phyloP scores from a whole-genome alignment of 148 eudicot genomes.

The Rheum nobile region DNA sequence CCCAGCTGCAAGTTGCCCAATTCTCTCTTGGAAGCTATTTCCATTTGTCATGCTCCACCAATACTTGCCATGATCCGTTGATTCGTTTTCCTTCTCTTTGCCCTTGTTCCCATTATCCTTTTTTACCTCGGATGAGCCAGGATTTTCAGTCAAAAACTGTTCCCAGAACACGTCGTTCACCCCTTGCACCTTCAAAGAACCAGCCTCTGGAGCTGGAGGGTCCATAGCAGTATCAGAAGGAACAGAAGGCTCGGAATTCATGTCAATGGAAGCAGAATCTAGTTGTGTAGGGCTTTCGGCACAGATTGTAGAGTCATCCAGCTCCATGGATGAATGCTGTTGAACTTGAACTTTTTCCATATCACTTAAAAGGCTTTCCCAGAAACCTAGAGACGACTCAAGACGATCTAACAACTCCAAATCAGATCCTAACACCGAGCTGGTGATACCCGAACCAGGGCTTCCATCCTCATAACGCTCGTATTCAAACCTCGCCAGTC shows the following conservation, averaged over 20 bases:
- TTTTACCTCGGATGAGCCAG: slow-evolving; percentile 48
- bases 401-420: slow-evolving; percentile 38
- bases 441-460: slow-evolving; percentile 14
- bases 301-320: slow-evolving; percentile 42
- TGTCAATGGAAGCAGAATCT: slow-evolving; percentile 39
- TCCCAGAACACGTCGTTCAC: slow-evolving; percentile 83
- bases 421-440: slow-evolving; percentile 28
- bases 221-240: slow-evolving; percentile 16
- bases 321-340: slow-evolving; percentile 28
- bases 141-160: slow-evolving; percentile 81
- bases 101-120: slow-evolving; percentile 34
- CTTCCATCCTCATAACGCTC: slow-evolving; percentile 33
- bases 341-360: slow-evolving; percentile 14
- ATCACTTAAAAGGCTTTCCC: slow-evolving; percentile 48
- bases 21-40: slow-evolving; percentile 40
- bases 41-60: slow-evolving; percentile 48
- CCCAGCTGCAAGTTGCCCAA: slow-evolving; percentile 76
- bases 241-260: slow-evolving; percentile 50
- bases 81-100: slow-evolving; percentile 39
- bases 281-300: slow-evolving; percentile 36
- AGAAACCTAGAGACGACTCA: slow-evolving; percentile 47
- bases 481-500: slow-evolving; percentile 31
- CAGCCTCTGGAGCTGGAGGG: slow-evolving; percentile 15
- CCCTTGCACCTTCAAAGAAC: slow-evolving; percentile 16
- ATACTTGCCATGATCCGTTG: slow-evolving; percentile 30